Base-by-base conservation (phyloP, 257 asterid species). In the Solanum virginianum region DNA sequence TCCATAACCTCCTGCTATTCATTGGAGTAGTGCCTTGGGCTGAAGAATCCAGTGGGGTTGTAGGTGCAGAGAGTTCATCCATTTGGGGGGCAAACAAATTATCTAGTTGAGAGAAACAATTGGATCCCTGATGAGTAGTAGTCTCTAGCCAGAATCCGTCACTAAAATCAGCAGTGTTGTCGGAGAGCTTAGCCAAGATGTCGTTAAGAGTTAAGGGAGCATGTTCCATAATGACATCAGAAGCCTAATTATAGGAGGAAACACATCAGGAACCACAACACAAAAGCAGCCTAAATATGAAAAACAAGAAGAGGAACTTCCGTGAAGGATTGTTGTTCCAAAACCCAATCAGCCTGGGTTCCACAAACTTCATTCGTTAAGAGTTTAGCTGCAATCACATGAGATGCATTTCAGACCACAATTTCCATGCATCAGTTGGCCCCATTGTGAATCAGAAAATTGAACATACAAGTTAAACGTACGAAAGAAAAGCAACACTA, bases 81-180 rank as follows among this genome's bases (percentile, higher is more conserved):
- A 88, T 88, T 74, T 87, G 86, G 81, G 41, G 41, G 6, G 41
- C 41, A 36, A 36, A 36, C 41, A 5, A 4, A 36, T 36, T 36
- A 36, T 36, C 41, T 36, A 36, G 41, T 36, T 36, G 41, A 36
- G 90, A 89, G 84, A 93, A 87, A 89, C 86, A 87, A 89, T 87
- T 91, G 89, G 96, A 91, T 49, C 89, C 91, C 18, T 82, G 84
- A 54, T 91, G 47, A 24, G 93, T 85, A 17, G 92, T 87, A 56
- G 97, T 87, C 84, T 93, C 94, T 93, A 94, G 88, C 98, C 97
- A 92, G 95, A 92, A 94, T 17, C 98, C 98, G 55, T 94, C 92
- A 85, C 87, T 86, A 91, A 89, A 89, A 90, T 91, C 93, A 69
- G 49, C 68, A 10, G 83, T 11, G 84, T 56, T 85, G 80, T 90